Evolutionary conservation across 2,329 filamentous ascomycete species (phyloP), one percentile per base, ranked within the genome.

Genomic region (Phialophora expanda): DNA sequence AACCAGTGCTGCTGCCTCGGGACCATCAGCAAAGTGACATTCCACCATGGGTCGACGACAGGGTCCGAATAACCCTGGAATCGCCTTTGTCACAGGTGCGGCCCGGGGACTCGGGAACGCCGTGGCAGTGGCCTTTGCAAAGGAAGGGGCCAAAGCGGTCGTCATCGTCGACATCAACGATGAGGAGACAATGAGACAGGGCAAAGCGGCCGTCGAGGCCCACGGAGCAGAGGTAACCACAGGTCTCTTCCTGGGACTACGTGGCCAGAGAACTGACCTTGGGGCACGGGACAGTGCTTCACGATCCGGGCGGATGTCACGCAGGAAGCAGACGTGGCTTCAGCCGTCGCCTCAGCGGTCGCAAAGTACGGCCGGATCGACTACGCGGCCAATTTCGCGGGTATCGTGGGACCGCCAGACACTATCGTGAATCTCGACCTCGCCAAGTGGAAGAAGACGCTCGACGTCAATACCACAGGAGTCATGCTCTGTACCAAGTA

Each of bases 401-500:
- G 93, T 61, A 96, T 97, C 20, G 79, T 65, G 30, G 67, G 67
- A 9, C 67, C 65, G 6, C 46, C 66, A 11, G 41, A 8, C 11
- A 30, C 17, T 20, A 68, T 59, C 12, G 63, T 53, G 50, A 67
- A 68, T 4, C 58, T 53, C n/a, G 55, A 57, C 30, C 91, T 96
- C 81, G 88, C 87, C 73, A 93, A 97, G 81, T 97, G 93, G 93
- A 92, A 96, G 74, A 82, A 95, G 70, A 97, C 93, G 4, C 92
- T 96, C 69, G 89, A 87, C 76, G 95, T 97, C 83, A 97, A 97
- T 79, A 93, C 97, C 78, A 96, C 97, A 86, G 93, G 93, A 46
- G 93, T 97, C 17, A 97, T 93, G 93, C 96, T 87, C 77, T 93
- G 93, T 68, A 90, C 88, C 85, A 97, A 97, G 84, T 91, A 97